Evolutionary conservation across 371 early-diverging fungal species (phyloP).

Genomic region (Lichtheimia hyalospora): DNA sequence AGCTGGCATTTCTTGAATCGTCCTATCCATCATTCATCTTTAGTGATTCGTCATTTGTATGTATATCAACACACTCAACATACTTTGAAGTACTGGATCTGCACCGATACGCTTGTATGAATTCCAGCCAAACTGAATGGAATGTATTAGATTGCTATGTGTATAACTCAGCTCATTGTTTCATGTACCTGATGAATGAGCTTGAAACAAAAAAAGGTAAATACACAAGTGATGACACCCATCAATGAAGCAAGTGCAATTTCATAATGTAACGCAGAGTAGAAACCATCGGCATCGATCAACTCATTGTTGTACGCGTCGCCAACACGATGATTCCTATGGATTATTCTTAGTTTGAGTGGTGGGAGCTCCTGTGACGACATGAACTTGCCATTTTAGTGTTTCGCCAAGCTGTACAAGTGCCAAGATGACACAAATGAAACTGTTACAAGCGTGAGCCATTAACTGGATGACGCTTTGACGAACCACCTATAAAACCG

Average conservation of each 20-base stretch:
- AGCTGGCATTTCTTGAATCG: conserved; percentile 37
- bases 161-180: too few relatives aligned
- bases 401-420: conserved; percentile 44
- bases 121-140: conserved; percentile 43
- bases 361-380: too few relatives aligned
- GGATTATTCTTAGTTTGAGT: too few relatives aligned
- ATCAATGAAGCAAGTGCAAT: conserved; percentile 30
- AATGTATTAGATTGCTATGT: background rate
- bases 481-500: conserved; percentile 35
- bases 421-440: conserved; percentile 38
- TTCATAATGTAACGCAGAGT: conserved; percentile 32
- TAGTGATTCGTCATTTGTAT: background rate
- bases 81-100: conserved; percentile 40
- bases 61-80: background rate
- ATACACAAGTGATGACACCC: conserved; percentile 23
- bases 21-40: conserved; percentile 11
- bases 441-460: conserved; percentile 36
- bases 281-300: conserved; percentile 10
- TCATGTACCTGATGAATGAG: conserved; percentile 34
- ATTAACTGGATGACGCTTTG: conserved; percentile 50
- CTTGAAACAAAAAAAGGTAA: conserved; percentile 28
- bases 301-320: too few relatives aligned
- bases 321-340: too few relatives aligned
- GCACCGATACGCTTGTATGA: conserved; percentile 48
- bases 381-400: conserved; percentile 29